Evolutionary conservation across 257 asterid species (phyloP), one percentile per base, ranked within the genome.

Genomic region (Forsythia viridissima): DNA sequence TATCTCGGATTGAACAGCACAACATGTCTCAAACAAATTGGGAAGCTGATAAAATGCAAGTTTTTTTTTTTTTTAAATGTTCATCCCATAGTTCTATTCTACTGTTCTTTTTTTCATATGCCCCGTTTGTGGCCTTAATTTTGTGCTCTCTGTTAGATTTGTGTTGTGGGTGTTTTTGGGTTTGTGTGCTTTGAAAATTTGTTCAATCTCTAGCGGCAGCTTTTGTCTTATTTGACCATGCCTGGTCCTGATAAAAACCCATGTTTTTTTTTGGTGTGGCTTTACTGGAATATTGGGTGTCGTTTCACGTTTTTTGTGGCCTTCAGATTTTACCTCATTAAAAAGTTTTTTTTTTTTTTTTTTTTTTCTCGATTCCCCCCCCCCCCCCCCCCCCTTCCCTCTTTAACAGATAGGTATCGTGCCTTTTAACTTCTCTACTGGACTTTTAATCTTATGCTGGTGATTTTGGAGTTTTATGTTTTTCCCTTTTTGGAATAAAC

Each of bases 41-140:
- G 99, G 98, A 95, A 88, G 99, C 99, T 66, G 99, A 95, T 82
- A 95, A 93, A 88, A 95, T 95, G 99, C 92, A 78, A 92, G 90
- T 40, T 83, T 74, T 69, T 57, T 34, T 75, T 11, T 72, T 0
- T 69, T 24, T 11, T 61, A 20, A 41, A 46, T 57, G 46, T 79
- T 13, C 2, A 71, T 65, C 21, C 16, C 6, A 21, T 7, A 75
- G 70, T 44, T 61, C 46, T 10, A 40, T 43, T 74, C 44, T 21
- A 2, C 41, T 66, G 68, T 30, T 44, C 34, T n/a, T 70, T 30
- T 34, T 74, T 59, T 16, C 44, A 7, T 52, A 81, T 20, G 71
- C 42, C 18, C 72, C 39, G 21, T 86, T 76, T 66, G 16, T 63
- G 75, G 75, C 48, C 38, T 82, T 63, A 30, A 70, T 55, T 84